Base-by-base conservation (phyloP, 257 asterid genomes). In the Phtheirospermum japonicum region DNA sequence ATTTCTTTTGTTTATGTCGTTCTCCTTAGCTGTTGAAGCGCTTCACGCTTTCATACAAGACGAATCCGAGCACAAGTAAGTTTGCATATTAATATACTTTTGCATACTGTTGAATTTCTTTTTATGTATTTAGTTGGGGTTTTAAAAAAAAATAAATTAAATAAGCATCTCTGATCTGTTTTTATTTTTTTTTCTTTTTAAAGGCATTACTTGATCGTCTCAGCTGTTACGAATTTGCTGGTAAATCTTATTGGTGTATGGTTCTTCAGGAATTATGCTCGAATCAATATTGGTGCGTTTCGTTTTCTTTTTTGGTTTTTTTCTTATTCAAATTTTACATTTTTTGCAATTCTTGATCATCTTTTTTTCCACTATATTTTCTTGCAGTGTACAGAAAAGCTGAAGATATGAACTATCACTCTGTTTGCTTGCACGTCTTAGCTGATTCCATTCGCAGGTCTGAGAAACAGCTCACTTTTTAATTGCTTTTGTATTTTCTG, bases 21-120 rank as follows among this genome's bases (percentile, higher is more conserved):
- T 93, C 85, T 85, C 96, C 83, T 68, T 93, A 64, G 94, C 95
- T n/a, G 97, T 89, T 79, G 97, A 93, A 82, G 99, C 88, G 16
- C 96, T 93, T 71, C 98, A 92, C 54, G 90, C 97, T 0, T 92
- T 92, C 78, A 84, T 92, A 73, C 97, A 92, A 72, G 97, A 92
- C 75, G 98, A 92, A 73, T 88, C 97, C 7, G 98, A 86, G 76
- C 98, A 92, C 95, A 92, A 83, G 98, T 92, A 86, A 77, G 95
- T 77, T 76, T 49, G 20, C 45, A 42, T 70, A 59, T 59, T 56
- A 40, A 11, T n/a, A 28, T 31, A 68, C 19, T 59, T 28, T 70
- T 68, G 30, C 5, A 40, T 56, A 49, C 62, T 5, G 18, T 40
- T 46, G 66, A n/a, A n/a, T n/a, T n/a, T n/a, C n/a, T n/a, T 23